Percentiles rank a stretch among this genome's conserved stretches.
phyloP scores from a whole-genome alignment of 345 rosid species.

The Gossypium raimondii region DNA sequence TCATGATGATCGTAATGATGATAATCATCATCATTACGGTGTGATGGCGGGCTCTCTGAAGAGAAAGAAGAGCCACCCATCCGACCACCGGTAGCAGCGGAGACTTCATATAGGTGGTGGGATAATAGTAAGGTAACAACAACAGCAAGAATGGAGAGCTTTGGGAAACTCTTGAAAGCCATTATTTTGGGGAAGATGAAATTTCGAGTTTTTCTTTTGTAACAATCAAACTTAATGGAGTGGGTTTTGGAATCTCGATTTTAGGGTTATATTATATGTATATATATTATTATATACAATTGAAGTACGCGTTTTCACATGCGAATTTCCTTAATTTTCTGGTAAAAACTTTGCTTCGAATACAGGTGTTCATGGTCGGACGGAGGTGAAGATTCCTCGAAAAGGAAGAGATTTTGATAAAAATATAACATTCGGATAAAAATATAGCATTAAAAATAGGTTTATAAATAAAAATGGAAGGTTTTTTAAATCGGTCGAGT shows the following conservation, averaged over 20 bases:
- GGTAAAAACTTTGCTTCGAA: background rate
- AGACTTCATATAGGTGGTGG: background rate
- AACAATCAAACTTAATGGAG: too few relatives aligned
- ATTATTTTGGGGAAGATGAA: background rate
- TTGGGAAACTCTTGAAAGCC: background rate
- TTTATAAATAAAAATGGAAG: too few relatives aligned
- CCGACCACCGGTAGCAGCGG: conserved; percentile 10
- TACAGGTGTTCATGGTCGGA: too few relatives aligned
- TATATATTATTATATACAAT: background rate
- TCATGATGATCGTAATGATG: background rate
- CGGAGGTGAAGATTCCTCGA: too few relatives aligned
- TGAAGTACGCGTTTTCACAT: background rate
- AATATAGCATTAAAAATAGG: too few relatives aligned
- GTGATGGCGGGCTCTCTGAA: background rate
- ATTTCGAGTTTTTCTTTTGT: background rate
- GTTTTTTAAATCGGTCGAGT: too few relatives aligned
- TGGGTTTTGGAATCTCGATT: background rate
- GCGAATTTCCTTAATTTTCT: background rate
- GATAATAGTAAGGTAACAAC: background rate
- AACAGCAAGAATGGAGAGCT: background rate
- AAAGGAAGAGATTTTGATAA: too few relatives aligned
- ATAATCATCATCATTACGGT: background rate
- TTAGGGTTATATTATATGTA: background rate
- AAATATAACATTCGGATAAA: too few relatives aligned
- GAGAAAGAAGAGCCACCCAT: conserved; percentile 16